These are phyloP conservation scores for Aspergillus bridgeri DNA, from an alignment of 495 filamentous ascomycete species.

Conservation along the genomic window DNA sequence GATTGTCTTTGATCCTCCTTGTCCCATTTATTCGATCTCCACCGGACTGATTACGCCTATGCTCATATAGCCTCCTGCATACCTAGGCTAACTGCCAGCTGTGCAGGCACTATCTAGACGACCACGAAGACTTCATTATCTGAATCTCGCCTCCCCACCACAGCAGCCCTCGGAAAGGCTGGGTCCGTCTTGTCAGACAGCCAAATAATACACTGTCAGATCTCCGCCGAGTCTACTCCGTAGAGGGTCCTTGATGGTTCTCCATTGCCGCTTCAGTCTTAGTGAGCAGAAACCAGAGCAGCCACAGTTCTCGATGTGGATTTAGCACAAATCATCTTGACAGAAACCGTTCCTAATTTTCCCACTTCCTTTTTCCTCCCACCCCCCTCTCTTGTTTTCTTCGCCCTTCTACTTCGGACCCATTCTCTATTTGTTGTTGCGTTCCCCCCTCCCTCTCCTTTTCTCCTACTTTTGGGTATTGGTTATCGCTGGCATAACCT, in stretches of 20 bases:
- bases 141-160: background rate
- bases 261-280: constrained; percentile 9
- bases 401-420: background rate
- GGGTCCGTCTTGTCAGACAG: background rate
- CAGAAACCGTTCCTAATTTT: background rate
- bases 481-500: background rate
- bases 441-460: no score
- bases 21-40: background rate
- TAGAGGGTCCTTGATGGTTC: constrained; percentile 3
- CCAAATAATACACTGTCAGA: background rate
- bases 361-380: background rate
- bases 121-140: background rate
- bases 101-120: background rate
- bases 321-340: background rate
- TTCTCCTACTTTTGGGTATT: background rate
- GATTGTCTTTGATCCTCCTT: background rate
- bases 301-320: background rate
- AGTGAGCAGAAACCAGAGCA: background rate
- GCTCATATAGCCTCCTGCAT: background rate
- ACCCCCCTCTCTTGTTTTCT: background rate
- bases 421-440: no score
- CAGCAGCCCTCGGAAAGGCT: background rate
- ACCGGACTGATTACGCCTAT: background rate
- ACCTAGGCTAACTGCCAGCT: background rate
- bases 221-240: background rate